phyloP scores from a whole-genome alignment of 2,329 filamentous ascomycete genomes.

The Aureobasidium sp. region DNA sequence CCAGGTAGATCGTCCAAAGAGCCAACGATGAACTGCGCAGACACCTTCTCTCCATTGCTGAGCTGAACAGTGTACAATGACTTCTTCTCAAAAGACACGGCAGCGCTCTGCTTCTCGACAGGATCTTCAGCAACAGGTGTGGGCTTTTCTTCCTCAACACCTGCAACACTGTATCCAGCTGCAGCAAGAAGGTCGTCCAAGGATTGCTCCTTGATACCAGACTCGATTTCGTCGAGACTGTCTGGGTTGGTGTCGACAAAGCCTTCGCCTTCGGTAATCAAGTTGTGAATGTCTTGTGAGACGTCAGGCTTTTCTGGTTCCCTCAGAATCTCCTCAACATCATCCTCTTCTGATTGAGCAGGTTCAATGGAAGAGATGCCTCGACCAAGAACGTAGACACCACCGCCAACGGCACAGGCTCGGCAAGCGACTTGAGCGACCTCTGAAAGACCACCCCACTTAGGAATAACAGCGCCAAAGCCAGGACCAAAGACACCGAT shows the following conservation, averaged over 20 bases:
- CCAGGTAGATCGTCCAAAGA: constrained; percentile 19
- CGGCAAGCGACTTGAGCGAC: constrained; percentile 86
- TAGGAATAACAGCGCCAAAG: constrained; percentile 82
- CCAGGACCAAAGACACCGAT: constrained; percentile 82
- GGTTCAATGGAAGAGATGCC: constrained; percentile 41
- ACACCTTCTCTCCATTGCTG: constrained; percentile 22
- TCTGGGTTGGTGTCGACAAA: constrained; percentile 2
- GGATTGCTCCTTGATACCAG: constrained; percentile 11
- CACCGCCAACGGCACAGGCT: constrained; percentile 82
- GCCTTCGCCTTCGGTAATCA: constrained; percentile 1
- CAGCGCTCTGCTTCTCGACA: neutral
- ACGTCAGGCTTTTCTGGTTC: constrained; percentile 1
- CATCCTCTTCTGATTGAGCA: constrained; percentile 15
- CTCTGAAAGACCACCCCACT: constrained; percentile 87
- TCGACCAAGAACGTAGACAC: constrained; percentile 76
- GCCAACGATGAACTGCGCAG: constrained; percentile 23
- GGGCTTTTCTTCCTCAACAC: constrained; percentile 2
- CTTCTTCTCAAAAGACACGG: constrained; percentile 1
- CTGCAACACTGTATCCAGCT: constrained; percentile 10
- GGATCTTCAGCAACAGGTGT: neutral
- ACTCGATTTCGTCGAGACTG: constrained; percentile 7
- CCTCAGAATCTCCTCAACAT: constrained; percentile 6
- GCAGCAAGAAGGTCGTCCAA: constrained; percentile 12
- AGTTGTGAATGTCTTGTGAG: constrained; percentile 1
- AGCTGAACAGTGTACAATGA: constrained; percentile 15